Evolutionary conservation across 1,284 basidiomycete species (phyloP), one percentile per base, ranked within the genome.

Genomic region (Erythrobasidium hasegawianum): DNA sequence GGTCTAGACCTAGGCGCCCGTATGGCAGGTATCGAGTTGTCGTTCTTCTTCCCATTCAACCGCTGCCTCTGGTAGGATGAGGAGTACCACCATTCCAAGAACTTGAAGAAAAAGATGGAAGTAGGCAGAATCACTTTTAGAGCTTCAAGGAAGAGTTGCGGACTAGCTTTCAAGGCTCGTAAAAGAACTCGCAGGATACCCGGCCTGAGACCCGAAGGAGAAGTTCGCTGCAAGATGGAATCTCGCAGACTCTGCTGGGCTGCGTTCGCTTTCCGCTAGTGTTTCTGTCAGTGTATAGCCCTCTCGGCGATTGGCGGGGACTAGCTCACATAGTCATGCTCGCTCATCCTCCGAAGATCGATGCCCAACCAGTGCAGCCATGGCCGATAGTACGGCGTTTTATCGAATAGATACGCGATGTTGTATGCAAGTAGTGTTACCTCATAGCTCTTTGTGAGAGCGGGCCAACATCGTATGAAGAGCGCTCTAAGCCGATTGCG

Each of bases 1-100:
- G 26, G 78, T 77, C 66, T 87, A 78, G 22, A 87, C 85, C 62
- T 83, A 80, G 16, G 85, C 81, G 41, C 89, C 88, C 16, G 88
- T 87, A 65, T 88, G 86, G 39, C 92, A 83, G 0, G 84, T 81
- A 13, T 69, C 18, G 86, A 87, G 20, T 76, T 78, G 81, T 81
- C 52, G 83, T 84, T 66, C 67, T 29, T 68, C 68, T 81, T 43
- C 82, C 78, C 26, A 84, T 81, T 62, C 87, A 75, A 50, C 84
- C 81, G 64, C 85, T 82, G 70, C 87, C 83, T n/a, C 65, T 94
- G 93, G 1, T 94, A 97, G 29, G 85, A 84, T 9, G 94, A 90
- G 16, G 92, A 95, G 78, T 97, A 98, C 94, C 96, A 98, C 94
- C 96, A 99, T 79, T 98, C 93, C 33, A 97, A 81, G 78, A 98